Percentiles rank a stretch among this genome's conserved stretches.
Conservation (phyloP, 148 eudicot species). For the Silene latifolia region DNA sequence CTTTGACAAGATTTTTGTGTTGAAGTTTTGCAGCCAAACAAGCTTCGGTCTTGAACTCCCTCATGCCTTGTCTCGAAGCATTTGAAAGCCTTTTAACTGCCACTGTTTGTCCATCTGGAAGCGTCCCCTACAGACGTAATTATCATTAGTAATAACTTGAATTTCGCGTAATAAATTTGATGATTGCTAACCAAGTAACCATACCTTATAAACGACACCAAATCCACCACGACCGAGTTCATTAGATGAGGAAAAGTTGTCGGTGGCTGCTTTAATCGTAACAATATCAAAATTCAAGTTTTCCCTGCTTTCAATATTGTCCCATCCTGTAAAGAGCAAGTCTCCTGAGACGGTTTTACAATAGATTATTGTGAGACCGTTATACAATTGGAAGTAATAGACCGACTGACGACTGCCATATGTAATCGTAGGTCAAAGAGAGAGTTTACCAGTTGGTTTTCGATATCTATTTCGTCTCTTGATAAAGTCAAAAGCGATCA, state of each 20-base stretch:
- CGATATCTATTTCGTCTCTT: constrained; percentile 6
- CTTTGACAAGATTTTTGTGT: constrained; percentile 29
- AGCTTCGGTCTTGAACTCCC: constrained; percentile 25
- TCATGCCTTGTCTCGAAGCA: constrained; percentile 15
- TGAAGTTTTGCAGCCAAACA: constrained; percentile 28
- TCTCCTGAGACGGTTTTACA: not conserved
- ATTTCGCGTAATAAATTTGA: not conserved
- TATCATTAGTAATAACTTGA: not conserved
- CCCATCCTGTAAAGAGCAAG: constrained; percentile 19
- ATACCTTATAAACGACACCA: constrained; percentile 28
- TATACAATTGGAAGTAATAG: not conserved
- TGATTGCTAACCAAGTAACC: too few relatives aligned
- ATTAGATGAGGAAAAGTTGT: constrained; percentile 19
- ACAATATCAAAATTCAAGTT: constrained; percentile 12
- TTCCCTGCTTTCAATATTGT: constrained; percentile 24
- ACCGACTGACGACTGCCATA: not conserved
- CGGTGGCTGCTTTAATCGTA: constrained; percentile 17
- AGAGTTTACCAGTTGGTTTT: constrained; percentile 19
- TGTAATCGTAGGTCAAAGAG: not conserved
- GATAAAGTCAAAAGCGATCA: not conserved
- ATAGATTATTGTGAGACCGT: not conserved
- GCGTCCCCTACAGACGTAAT: constrained; percentile 12
- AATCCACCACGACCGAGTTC: constrained; percentile 27
- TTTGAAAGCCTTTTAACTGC: constrained; percentile 29
- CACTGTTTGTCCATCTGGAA: constrained; percentile 17